Base-by-base conservation (phyloP, 257 asterid genomes). In the Nicotiana otophora region DNA sequence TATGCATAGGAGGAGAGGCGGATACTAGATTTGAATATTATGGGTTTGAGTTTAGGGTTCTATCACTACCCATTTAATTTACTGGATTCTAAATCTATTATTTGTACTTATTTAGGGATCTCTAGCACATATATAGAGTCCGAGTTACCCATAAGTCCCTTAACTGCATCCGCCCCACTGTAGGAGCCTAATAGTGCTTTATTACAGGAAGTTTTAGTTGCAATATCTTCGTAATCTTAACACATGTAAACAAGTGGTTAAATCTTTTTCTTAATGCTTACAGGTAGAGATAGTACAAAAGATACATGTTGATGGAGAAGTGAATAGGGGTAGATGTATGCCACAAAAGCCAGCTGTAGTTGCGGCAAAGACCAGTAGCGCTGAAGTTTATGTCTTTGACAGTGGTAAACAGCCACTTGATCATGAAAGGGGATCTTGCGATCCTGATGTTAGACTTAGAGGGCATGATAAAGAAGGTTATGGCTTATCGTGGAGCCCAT, bases 381-480 rank as follows among this genome's bases (percentile, higher is more conserved):
- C 93, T 39, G 97, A 94, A 72, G 97, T 96, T 60, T 94, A 91
- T 66, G 89, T 96, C 20, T 94, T 96, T 48, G 94, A 96, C 86
- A 81, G 84, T 84, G n/a, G 82, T 53, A 93, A 90, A 86, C 91
- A 92, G 79, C 88, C 82, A 58, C 86, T n/a, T 66, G 74, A 87
- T 65, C 82, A 84, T 28, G 84, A 87, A 78, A 83, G 75, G 30
- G 83, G 85, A 76, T 86, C 91, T 63, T 91, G 90, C 57, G 87
- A 92, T 68, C 99, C 99, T 23, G 98, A 93, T 83, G 86, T 96
- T 92, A 90, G 89, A 85, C 81, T 96, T 87, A 88, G 84, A 74
- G 99, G 99, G 30, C 99, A 94, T 81, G 91, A 92, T 7, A 91
- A 93, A 81, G 99, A 96, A 93, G 99, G 98, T 26, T 93, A 92